phyloP scores from a whole-genome alignment of 2,329 filamentous ascomycete genomes.

The Xylaria arbuscula region DNA sequence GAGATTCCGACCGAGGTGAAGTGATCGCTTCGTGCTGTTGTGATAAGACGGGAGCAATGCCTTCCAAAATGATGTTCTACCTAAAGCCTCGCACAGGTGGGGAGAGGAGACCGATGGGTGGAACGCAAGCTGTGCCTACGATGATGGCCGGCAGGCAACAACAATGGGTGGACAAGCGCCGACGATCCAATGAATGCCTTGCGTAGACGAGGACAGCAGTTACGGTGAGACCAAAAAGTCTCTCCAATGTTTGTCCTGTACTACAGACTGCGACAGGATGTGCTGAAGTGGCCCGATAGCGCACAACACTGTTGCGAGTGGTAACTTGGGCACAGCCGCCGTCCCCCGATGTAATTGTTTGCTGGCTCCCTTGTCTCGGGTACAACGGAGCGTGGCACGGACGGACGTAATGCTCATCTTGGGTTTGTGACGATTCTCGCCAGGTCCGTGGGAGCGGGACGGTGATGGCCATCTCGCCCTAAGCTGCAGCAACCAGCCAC shows the following conservation, averaged over 20 bases:
- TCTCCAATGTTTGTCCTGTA: conserved; percentile 37
- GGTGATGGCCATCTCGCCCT: conserved; percentile 7
- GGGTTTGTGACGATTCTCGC: conserved; percentile 19
- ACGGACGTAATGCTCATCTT: conserved; percentile 17
- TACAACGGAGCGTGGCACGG: conserved; percentile 27
- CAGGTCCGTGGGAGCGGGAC: conserved; percentile 3
- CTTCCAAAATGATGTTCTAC: conserved; percentile 21
- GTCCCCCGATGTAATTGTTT: conserved; percentile 26
- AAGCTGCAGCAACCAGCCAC: background rate
- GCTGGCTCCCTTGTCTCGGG: conserved; percentile 17
- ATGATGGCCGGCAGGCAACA: conserved; percentile 35
- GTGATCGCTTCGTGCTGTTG: conserved; percentile 28
- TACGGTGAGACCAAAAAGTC: conserved; percentile 37
- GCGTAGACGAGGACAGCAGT: conserved; percentile 45
- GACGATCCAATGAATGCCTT: conserved; percentile 43
- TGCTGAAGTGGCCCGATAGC: conserved; percentile 34
- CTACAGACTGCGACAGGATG: conserved; percentile 37
- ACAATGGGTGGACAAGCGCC: conserved; percentile 30
- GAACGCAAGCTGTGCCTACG: conserved; percentile 32
- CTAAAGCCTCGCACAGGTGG: conserved; percentile 24
- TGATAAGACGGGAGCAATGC: conserved; percentile 33
- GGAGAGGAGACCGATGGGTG: conserved; percentile 25
- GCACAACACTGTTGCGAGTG: conserved; percentile 26
- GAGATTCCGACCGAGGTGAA: conserved; percentile 28
- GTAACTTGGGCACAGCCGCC: conserved; percentile 25